phyloP scores from a whole-genome alignment of 805 yeast species.

The Kuraishia ogatae region DNA sequence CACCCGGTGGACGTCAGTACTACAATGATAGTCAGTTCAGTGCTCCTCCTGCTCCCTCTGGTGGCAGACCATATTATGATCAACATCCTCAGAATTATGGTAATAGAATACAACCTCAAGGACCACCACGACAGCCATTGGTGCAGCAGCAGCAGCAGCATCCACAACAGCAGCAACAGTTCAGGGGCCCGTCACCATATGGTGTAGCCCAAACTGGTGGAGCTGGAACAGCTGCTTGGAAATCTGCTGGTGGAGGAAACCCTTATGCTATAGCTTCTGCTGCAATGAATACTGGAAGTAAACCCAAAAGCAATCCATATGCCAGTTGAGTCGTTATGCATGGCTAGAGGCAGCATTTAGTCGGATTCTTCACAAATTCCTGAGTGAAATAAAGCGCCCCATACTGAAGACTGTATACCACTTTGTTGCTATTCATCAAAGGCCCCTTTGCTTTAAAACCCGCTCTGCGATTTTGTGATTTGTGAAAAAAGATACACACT shows the following conservation, averaged over 20 bases:
- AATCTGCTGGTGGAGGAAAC: conserved; percentile 4
- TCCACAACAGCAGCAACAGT: conserved; percentile 3
- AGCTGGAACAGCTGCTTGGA: conserved; percentile 6
- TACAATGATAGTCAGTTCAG: not conserved
- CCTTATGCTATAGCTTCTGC: conserved; percentile 16
- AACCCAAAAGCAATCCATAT: conserved; percentile 3
- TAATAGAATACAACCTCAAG: not conserved
- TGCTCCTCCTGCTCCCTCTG: not conserved
- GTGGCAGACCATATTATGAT: not conserved
- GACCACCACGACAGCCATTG: conserved; percentile 1
- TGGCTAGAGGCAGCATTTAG: too few species aligned
- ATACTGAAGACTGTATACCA: too few species aligned
- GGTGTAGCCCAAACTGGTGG: not conserved
- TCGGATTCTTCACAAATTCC: too few species aligned
- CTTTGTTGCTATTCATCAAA: too few species aligned
- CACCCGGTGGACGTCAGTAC: not conserved
- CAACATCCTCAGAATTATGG: not conserved
- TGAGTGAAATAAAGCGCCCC: too few species aligned
- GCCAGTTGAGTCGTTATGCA: not conserved
- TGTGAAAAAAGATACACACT: too few species aligned
- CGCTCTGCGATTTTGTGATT: too few species aligned
- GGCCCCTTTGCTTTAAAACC: too few species aligned
- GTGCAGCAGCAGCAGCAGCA: conserved; percentile 4
- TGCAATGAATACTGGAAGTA: conserved; percentile 3
- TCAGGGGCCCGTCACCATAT: conserved; percentile 6